These are phyloP conservation scores for Fusarium sterilihyphosum DNA, from an alignment of 2,329 filamentous ascomycete species.

Conservation along the genomic window DNA sequence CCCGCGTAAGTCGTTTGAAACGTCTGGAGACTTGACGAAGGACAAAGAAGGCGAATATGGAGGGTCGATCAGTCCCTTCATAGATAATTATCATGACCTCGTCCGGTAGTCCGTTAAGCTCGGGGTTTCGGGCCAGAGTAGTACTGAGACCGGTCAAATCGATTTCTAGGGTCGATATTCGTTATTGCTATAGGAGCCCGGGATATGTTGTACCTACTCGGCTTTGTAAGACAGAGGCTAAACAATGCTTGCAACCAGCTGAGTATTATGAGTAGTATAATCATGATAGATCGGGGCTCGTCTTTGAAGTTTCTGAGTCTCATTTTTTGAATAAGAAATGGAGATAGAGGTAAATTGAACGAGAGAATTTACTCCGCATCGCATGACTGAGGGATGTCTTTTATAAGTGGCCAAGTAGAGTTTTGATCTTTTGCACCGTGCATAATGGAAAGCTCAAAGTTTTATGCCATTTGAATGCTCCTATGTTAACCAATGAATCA, in stretches of 20 bases:
- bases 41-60: neutral
- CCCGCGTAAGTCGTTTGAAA: neutral
- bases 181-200: neutral
- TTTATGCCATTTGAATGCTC: rapidly evolving
- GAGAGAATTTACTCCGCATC: neutral
- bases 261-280: neutral
- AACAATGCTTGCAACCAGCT: neutral
- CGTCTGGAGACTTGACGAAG: neutral
- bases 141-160: neutral
- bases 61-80: neutral
- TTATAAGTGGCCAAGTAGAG: neutral
- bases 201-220: neutral
- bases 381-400: neutral
- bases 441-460: neutral
- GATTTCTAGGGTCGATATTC: neutral
- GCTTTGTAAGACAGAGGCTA: neutral
- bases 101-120: neutral
- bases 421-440: neutral
- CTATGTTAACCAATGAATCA: too few species aligned
- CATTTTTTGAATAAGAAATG: neutral
- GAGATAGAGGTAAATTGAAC: neutral
- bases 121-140: neutral
- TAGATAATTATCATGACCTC: neutral
- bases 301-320: neutral
- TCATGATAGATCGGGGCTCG: neutral